These are phyloP conservation scores for Scolecobasidium constrictum DNA, from an alignment of 2,329 filamentous ascomycete genomes.

Conservation along the genomic window DNA sequence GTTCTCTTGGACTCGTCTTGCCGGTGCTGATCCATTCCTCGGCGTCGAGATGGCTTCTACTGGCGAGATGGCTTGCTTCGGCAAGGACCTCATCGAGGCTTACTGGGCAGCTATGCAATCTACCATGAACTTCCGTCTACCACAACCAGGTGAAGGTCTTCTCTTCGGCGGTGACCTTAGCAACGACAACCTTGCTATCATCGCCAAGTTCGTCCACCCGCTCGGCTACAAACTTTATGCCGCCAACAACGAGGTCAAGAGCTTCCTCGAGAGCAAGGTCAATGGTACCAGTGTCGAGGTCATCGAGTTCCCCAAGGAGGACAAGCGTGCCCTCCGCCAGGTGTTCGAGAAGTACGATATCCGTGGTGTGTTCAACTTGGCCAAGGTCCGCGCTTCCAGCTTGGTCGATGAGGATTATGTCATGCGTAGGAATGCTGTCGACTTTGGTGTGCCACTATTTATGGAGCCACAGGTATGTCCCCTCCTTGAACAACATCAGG, in stretches of 20 bases:
- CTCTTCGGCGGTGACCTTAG: slow-evolving; percentile 79
- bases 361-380: slow-evolving; percentile 89
- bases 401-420: slow-evolving; percentile 91
- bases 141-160: slow-evolving; percentile 87
- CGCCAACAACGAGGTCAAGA: slow-evolving; percentile 70
- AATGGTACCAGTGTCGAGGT: slow-evolving; percentile 54
- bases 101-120: slow-evolving; percentile 97
- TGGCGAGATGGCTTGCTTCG: slow-evolving; percentile 98
- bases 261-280: slow-evolving; percentile 61
- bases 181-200: slow-evolving; percentile 59
- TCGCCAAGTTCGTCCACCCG: slow-evolving; percentile 78
- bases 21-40: slow-evolving; percentile 92
- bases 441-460: slow-evolving; percentile 95
- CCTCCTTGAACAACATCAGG: neutral
- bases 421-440: slow-evolving; percentile 95
- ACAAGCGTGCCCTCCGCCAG: slow-evolving; percentile 88
- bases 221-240: slow-evolving; percentile 93
- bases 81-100: slow-evolving; percentile 87
- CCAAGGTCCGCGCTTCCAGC: slow-evolving; percentile 71
- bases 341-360: slow-evolving; percentile 98
- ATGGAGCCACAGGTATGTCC: slow-evolving; percentile 88
- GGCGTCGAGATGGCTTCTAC: slow-evolving; percentile 97
- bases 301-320: slow-evolving; percentile 92
- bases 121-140: slow-evolving; percentile 98
- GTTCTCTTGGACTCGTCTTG: slow-evolving; percentile 97